Conservation (phyloP, 2,329 filamentous ascomycete species). For the Ophiosphaerella korrae region DNA sequence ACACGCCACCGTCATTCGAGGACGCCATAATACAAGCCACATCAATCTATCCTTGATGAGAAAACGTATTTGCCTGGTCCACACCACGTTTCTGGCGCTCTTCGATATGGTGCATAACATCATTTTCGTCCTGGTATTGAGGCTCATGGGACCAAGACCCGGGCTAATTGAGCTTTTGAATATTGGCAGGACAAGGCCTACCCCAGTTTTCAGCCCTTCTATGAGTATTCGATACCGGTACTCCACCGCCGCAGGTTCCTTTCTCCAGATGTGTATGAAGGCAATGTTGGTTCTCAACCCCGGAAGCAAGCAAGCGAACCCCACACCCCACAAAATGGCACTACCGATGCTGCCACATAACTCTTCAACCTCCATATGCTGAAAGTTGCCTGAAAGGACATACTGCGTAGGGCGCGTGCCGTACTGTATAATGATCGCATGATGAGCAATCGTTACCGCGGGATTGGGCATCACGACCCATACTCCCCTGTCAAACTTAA, state of each 20-base stretch:
- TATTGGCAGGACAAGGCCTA: background rate
- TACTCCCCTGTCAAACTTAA: constrained; percentile 21
- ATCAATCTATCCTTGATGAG: constrained; percentile 10
- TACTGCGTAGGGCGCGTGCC: background rate
- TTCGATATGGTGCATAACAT: background rate
- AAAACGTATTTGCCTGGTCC: constrained; percentile 5
- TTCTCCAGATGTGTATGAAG: background rate
- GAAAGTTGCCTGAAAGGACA: constrained; percentile 14
- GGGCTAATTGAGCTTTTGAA: background rate
- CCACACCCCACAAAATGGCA: constrained; percentile 15
- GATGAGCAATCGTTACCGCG: constrained; percentile 21
- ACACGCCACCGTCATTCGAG: constrained; percentile 16
- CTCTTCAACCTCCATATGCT: constrained; percentile 2
- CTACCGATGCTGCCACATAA: constrained; percentile 3
- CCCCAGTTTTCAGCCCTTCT: too few relatives aligned
- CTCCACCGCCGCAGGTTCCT: background rate
- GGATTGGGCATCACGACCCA: constrained; percentile 23
- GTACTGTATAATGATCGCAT: constrained; percentile 8
- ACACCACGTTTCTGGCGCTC: constrained; percentile 1
- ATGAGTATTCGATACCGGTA: background rate
- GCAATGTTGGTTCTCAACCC: background rate
- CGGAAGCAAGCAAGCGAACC: constrained; percentile 6
- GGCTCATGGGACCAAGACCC: constrained; percentile 4
- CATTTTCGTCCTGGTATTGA: background rate
- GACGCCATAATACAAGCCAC: constrained; percentile 12